phyloP scores from a whole-genome alignment of 139 green algal genomes.

The Volvox africanus region DNA sequence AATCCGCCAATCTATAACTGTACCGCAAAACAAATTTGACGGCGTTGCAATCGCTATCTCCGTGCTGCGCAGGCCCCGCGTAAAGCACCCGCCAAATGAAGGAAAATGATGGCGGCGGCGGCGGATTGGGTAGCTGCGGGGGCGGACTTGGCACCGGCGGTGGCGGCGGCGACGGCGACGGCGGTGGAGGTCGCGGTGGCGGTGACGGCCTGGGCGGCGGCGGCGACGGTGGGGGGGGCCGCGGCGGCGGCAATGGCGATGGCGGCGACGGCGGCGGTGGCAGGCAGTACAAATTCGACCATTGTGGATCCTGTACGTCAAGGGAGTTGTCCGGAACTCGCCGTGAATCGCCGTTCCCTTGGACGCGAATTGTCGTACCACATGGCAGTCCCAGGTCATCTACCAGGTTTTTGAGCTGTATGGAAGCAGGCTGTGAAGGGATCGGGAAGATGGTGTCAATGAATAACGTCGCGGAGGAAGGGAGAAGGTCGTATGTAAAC shows the following conservation, averaged over 20 bases:
- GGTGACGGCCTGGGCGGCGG: slow-evolving; percentile 5
- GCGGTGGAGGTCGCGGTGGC: background rate
- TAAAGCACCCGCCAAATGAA: slow-evolving; percentile 30
- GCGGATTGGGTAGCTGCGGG: background rate
- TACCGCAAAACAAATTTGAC: slow-evolving; percentile 18
- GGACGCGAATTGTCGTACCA: background rate
- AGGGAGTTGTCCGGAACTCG: background rate
- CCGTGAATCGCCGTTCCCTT: background rate
- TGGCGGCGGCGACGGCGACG: background rate
- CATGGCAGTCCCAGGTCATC: background rate
- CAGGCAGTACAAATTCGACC: slow-evolving; percentile 11
- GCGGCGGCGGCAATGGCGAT: background rate
- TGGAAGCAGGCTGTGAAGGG: background rate
- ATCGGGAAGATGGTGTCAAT: slow-evolving; percentile 34
- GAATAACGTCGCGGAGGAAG: background rate
- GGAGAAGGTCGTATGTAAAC: background rate
- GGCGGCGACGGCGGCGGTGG: slow-evolving; percentile 4
- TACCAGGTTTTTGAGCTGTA: slow-evolving; percentile 1
- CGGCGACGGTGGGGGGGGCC: background rate
- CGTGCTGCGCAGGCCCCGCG: background rate
- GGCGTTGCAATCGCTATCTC: background rate
- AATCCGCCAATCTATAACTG: background rate
- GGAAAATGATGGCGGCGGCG: slow-evolving; percentile 8
- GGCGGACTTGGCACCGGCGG: background rate
- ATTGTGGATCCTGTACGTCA: background rate